A percentile compares a stretch with the other conserved stretches of the same genome.
Conservation (phyloP, 2,329 filamentous ascomycete species). For the Fusarium buxicola region DNA sequence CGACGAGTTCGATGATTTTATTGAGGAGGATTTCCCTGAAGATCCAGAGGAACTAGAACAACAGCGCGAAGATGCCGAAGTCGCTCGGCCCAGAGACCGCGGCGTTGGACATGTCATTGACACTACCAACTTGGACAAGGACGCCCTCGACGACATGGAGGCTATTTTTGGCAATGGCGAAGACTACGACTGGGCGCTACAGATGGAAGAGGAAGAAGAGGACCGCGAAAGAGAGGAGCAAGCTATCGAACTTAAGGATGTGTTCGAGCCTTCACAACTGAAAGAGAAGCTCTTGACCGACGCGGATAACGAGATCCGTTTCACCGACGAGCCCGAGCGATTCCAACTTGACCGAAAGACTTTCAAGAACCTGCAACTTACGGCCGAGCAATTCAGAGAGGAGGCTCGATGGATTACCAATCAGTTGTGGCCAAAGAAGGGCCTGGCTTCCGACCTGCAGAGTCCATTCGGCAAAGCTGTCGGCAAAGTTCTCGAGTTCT, state of each 20-base stretch:
- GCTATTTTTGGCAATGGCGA: slow-evolving; percentile 95
- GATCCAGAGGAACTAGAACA: slow-evolving; percentile 83
- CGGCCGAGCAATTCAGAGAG: slow-evolving; percentile 87
- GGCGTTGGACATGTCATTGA: slow-evolving; percentile 79
- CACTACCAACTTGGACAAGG: slow-evolving; percentile 87
- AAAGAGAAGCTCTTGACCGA: slow-evolving; percentile 95
- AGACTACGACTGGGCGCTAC: slow-evolving; percentile 95
- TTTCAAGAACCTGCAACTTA: slow-evolving; percentile 84
- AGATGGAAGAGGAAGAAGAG: slow-evolving; percentile 87
- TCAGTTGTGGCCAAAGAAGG: slow-evolving; percentile 89
- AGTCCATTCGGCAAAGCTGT: slow-evolving; percentile 89
- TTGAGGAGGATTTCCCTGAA: slow-evolving; percentile 93
- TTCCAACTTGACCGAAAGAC: slow-evolving; percentile 92
- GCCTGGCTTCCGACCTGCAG: slow-evolving; percentile 76
- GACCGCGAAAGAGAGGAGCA: slow-evolving; percentile 83
- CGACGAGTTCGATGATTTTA: slow-evolving; percentile 94
- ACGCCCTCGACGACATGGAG: slow-evolving; percentile 94
- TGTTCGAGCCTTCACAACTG: slow-evolving; percentile 96
- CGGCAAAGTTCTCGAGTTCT: slow-evolving; percentile 92
- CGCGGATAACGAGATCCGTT: slow-evolving; percentile 90
- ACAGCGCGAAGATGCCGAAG: slow-evolving; percentile 86
- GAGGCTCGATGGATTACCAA: slow-evolving; percentile 93
- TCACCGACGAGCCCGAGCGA: slow-evolving; percentile 90
- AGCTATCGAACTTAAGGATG: slow-evolving; percentile 92
- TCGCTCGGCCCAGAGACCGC: slow-evolving; percentile 81